phyloP scores from a whole-genome alignment of 2,329 filamentous ascomycete genomes.

The Cucurbitaria berberidis region DNA sequence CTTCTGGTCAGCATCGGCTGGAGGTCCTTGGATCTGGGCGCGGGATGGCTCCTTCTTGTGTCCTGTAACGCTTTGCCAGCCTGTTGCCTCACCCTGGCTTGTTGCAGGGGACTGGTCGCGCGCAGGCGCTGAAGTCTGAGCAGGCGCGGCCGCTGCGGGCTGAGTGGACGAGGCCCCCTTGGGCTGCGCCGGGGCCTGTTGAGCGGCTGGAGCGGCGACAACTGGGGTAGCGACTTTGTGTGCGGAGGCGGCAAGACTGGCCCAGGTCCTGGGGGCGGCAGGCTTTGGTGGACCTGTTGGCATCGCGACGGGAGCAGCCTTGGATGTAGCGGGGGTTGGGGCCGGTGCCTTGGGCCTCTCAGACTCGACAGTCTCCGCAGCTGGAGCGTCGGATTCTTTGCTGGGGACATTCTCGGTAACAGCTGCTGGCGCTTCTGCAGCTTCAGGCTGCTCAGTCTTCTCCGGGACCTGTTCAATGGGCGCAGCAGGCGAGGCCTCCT shows the following conservation, averaged over 20 bases:
- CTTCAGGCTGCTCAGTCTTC: conserved; percentile 44
- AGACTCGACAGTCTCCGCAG: conserved; percentile 45
- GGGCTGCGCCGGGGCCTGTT: conserved; percentile 42
- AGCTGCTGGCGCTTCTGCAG: conserved; percentile 49
- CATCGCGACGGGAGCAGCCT: conserved; percentile 62
- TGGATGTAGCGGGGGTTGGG: conserved; percentile 58
- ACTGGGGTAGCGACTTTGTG: conserved; percentile 53
- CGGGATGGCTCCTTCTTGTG: conserved; percentile 86
- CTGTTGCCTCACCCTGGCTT: conserved; percentile 64
- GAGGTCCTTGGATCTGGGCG: conserved; percentile 67
- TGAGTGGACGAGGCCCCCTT: conserved; percentile 47
- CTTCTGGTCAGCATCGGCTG: conserved; percentile 73
- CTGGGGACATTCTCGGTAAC: conserved; percentile 46
- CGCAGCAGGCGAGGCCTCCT: conserved; percentile 38
- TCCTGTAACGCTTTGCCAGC: conserved; percentile 85
- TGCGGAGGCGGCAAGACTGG: conserved; percentile 67
- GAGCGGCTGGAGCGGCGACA: conserved; percentile 43
- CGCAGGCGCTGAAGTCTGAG: conserved; percentile 42
- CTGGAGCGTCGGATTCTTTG: conserved; percentile 39
- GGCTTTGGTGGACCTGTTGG: conserved; percentile 65
- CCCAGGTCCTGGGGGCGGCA: conserved; percentile 71
- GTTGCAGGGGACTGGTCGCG: conserved; percentile 46
- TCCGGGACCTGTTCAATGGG: conserved; percentile 48
- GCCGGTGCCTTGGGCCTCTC: conserved; percentile 70
- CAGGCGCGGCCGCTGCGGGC: conserved; percentile 27